Evolutionary conservation across 2,329 filamentous ascomycete genomes (phyloP).

Genomic region (Blastomyces silverae): DNA sequence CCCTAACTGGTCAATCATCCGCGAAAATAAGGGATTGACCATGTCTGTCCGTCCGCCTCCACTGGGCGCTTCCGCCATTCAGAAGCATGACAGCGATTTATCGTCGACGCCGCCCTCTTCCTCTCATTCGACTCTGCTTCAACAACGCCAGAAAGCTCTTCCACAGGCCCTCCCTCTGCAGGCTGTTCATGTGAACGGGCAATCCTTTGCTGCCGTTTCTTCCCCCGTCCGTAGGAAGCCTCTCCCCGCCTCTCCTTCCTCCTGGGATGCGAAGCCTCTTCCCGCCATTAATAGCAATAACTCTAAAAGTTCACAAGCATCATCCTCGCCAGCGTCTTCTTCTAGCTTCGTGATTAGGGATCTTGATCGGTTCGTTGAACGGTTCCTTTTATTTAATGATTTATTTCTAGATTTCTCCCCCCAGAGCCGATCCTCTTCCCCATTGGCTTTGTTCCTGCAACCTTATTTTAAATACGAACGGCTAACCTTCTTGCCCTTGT

Average conservation of each 20-base stretch:
- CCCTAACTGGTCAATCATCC: slow-evolving; percentile 11
- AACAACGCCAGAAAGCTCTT: slow-evolving; percentile 11
- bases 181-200: neutral
- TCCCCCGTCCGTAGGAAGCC: slow-evolving; percentile 47
- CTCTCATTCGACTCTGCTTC: slow-evolving; percentile 14
- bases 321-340: slow-evolving; percentile 27
- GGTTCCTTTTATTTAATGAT: slow-evolving; percentile 11
- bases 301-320: slow-evolving; percentile 9
- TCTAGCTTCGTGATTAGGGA: slow-evolving; percentile 33
- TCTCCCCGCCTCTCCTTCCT: slow-evolving; percentile 47
- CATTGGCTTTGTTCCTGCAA: slow-evolving; percentile 12
- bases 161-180: neutral
- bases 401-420: slow-evolving; percentile 13
- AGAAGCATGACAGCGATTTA: neutral
- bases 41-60: slow-evolving; percentile 18
- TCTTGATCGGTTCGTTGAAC: slow-evolving; percentile 35
- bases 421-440: slow-evolving; percentile 1
- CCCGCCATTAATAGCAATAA: slow-evolving; percentile 18
- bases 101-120: slow-evolving; percentile 14
- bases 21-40: neutral
- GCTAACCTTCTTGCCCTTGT: slow-evolving; percentile 24
- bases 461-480: slow-evolving; percentile 20
- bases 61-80: slow-evolving; percentile 21
- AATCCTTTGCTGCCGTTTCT: slow-evolving; percentile 20
- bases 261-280: slow-evolving; percentile 28